phyloP scores from a whole-genome alignment of 140 eudicot species.

The Senecio squalidus region DNA sequence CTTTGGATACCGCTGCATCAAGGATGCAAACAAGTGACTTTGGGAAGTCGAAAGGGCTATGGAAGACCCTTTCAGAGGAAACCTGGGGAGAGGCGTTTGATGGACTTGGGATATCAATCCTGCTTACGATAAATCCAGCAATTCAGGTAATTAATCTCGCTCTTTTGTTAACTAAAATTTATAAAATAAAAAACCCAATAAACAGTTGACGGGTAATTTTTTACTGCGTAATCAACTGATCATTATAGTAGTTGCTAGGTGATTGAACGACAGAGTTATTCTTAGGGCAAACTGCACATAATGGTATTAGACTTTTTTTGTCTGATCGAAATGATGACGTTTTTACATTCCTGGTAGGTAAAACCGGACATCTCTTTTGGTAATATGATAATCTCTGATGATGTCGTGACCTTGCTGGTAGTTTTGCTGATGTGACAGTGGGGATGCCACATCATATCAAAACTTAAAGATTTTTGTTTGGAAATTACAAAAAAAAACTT shows the following conservation, averaged over 20 bases:
- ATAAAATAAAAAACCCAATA: background rate
- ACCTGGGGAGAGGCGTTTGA: constrained; percentile 86
- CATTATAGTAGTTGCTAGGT: background rate
- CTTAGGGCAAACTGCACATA: too few species aligned
- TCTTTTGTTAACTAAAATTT: background rate
- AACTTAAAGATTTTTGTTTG: too few species aligned
- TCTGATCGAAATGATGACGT: too few species aligned
- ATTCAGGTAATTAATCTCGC: constrained; percentile 50
- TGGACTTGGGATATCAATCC: constrained; percentile 93
- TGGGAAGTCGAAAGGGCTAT: constrained; percentile 92
- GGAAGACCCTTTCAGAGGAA: constrained; percentile 72
- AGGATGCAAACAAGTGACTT: constrained; percentile 98
- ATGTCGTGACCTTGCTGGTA: too few species aligned
- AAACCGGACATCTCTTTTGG: too few species aligned
- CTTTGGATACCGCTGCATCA: constrained; percentile 96
- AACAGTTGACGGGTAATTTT: background rate
- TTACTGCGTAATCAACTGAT: background rate
- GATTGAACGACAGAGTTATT: background rate
- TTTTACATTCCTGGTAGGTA: too few species aligned
- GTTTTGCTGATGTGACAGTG: too few species aligned
- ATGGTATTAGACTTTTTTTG: too few species aligned
- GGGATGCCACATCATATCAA: too few species aligned
- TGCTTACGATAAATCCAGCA: constrained; percentile 89
- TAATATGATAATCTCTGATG: too few species aligned
- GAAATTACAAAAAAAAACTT: too few species aligned